phyloP scores from a whole-genome alignment of 2,329 filamentous ascomycete genomes.

The Fusarium staphyleae region DNA sequence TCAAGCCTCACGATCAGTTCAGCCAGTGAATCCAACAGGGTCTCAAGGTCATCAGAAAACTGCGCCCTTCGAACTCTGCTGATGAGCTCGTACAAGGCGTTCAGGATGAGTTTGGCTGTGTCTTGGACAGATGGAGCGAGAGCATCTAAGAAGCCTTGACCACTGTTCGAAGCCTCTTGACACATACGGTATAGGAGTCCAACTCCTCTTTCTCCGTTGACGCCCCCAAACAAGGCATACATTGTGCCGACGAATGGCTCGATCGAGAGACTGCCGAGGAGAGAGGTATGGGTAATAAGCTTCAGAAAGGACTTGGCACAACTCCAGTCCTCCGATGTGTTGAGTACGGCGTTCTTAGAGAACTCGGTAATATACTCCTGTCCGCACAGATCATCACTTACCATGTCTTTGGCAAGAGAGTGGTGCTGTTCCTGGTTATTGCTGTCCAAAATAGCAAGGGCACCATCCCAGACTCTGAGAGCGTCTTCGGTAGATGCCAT shows the following conservation, averaged over 20 bases:
- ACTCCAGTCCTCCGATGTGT: too few species aligned
- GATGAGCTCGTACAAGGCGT: conserved; percentile 5
- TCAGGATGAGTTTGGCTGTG: not conserved
- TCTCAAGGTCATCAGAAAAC: not conserved
- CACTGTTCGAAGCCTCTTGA: too few species aligned
- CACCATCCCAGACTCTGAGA: conserved; percentile 2
- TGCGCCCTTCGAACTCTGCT: not conserved
- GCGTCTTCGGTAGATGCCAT: not conserved
- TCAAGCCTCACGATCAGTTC: not conserved
- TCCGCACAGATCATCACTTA: conserved; percentile 1
- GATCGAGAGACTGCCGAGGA: conserved; percentile 46
- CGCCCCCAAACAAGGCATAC: conserved; percentile 44
- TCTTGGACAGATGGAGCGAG: not conserved
- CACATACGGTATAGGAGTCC: conserved; percentile 27
- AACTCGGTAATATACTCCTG: not conserved
- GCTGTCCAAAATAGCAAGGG: conserved; percentile 1
- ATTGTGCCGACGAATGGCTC: conserved; percentile 45
- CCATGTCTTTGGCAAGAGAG: conserved; percentile 2
- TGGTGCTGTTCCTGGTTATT: conserved; percentile 3
- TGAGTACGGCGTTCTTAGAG: not conserved
- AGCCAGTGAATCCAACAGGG: not conserved
- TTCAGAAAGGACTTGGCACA: conserved; percentile 36
- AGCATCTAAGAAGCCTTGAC: not conserved
- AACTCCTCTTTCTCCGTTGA: conserved; percentile 41
- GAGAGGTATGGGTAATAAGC: conserved; percentile 43